These are phyloP conservation scores for Periconia macrospinosa DNA, from an alignment of 2,329 filamentous ascomycete species.

Conservation along the genomic window DNA sequence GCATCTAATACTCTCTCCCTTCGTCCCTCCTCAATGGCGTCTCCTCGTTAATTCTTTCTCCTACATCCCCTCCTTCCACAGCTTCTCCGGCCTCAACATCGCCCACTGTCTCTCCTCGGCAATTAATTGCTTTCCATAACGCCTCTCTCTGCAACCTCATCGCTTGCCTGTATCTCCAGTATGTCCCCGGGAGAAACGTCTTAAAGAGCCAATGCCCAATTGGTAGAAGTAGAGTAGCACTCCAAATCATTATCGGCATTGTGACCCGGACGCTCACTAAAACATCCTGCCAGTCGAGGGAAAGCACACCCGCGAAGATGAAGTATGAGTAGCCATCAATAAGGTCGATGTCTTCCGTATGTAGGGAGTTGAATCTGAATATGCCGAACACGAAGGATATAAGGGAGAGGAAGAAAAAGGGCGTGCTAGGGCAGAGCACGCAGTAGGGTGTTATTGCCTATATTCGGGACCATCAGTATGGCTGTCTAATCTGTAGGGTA, in stretches of 20 bases:
- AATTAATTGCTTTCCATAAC: background rate
- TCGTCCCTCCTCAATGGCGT: background rate
- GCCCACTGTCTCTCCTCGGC: background rate
- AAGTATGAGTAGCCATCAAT: background rate
- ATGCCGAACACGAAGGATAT: background rate
- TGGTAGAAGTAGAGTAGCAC: background rate
- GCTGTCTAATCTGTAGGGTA: background rate
- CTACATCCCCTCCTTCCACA: background rate
- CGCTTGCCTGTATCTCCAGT: background rate
- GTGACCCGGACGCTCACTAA: background rate
- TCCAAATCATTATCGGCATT: background rate
- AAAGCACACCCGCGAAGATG: background rate
- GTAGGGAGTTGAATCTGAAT: background rate
- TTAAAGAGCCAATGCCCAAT: background rate
- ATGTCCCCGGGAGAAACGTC: background rate
- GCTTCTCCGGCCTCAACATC: background rate
- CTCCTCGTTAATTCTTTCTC: slow-evolving; percentile 1
- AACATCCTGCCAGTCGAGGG: background rate
- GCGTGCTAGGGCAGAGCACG: background rate
- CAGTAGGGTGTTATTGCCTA: background rate
- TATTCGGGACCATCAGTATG: background rate
- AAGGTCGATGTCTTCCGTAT: background rate
- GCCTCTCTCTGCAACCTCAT: background rate
- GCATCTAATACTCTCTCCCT: background rate
- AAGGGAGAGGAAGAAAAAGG: background rate